Evolutionary conservation across 306 rosid species (phyloP).

Genomic region (Benincasa hispida): DNA sequence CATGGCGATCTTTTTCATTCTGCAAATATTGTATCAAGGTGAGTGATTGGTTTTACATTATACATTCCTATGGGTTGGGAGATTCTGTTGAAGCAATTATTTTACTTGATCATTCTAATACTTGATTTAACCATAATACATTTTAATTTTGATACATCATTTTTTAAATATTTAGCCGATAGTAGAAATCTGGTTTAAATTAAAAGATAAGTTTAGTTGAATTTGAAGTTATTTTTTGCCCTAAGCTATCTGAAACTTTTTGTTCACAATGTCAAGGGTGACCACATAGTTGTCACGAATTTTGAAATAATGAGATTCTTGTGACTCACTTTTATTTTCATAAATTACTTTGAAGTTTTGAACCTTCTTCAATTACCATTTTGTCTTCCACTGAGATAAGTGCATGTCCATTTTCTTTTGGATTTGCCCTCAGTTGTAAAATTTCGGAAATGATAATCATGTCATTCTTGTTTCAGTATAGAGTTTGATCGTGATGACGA

Average conservation of each 20-base stretch:
- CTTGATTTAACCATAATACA: background rate
- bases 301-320: background rate
- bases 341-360: background rate
- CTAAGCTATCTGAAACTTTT: background rate
- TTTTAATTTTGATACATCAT: background rate
- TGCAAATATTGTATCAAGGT: conserved; percentile 89
- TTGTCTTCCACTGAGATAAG: background rate
- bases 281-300: background rate
- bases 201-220: background rate
- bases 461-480: conserved; percentile 46
- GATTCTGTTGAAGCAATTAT: background rate
- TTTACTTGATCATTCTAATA: background rate
- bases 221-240: background rate
- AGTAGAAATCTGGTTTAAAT: background rate
- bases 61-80: background rate
- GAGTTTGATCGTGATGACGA: conserved; percentile 88
- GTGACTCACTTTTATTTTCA: background rate
- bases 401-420: background rate
- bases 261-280: background rate
- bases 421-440: background rate
- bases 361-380: background rate
- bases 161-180: background rate
- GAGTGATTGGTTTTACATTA: background rate
- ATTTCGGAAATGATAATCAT: background rate
- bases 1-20: conserved; percentile 80